Conservation (phyloP, 257 asterid genomes). For the Petunia axillaris region DNA sequence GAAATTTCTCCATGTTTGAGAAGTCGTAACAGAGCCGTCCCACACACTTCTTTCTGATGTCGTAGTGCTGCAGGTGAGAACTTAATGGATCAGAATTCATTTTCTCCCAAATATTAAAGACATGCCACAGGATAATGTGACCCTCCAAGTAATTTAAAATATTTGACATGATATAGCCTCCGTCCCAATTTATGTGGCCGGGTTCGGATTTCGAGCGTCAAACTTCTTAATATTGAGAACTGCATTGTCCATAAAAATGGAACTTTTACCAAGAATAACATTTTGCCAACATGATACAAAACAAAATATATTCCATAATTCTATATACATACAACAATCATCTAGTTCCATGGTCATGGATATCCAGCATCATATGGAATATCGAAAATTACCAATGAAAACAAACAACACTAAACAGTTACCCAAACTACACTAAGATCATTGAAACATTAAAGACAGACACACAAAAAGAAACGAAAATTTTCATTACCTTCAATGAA, state of each 20-base stretch:
- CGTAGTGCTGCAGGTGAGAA: conserved; percentile 41
- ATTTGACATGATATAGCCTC: not conserved
- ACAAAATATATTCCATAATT: not conserved
- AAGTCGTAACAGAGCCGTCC: conserved; percentile 47
- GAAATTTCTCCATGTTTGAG: conserved; percentile 44
- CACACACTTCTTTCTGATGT: conserved; percentile 41
- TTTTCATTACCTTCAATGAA: no score
- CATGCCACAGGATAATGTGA: not conserved
- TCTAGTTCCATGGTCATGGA: not conserved
- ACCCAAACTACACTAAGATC: not conserved
- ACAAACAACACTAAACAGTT: not conserved
- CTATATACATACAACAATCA: not conserved
- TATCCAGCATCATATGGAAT: not conserved
- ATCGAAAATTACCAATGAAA: not conserved
- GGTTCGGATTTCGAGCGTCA: no score
- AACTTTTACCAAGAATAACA: not conserved
- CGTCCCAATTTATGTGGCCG: no score
- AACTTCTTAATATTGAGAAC: not conserved
- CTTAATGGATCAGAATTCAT: not conserved
- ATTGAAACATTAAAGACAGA: no score
- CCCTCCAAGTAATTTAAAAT: not conserved
- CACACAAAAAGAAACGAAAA: no score
- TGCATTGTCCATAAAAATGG: not conserved
- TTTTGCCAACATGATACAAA: not conserved
- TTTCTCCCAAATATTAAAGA: not conserved